Evolutionary conservation across 371 early-diverging fungal species (phyloP).

Genomic region (Syncephalis plumigaleata): DNA sequence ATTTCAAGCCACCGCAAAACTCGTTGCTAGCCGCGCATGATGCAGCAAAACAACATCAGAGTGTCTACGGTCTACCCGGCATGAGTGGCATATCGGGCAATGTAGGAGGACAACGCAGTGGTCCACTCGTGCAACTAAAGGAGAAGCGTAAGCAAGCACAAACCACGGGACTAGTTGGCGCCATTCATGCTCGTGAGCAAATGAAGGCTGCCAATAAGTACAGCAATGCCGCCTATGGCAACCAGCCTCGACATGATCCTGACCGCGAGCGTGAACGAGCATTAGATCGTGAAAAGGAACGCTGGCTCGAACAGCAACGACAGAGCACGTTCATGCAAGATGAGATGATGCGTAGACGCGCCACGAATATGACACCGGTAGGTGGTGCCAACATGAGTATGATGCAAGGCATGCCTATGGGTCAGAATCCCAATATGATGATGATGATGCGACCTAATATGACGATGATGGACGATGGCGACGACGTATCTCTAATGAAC

Average conservation of each 20-base stretch:
- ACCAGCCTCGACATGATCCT: not conserved
- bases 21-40: constrained; percentile 1
- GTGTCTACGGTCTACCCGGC: no score
- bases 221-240: constrained; percentile 3
- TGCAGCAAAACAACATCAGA: not conserved
- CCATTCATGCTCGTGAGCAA: constrained; percentile 10
- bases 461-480: no score
- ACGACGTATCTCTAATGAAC: no score
- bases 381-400: no score
- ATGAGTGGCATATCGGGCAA: no score
- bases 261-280: constrained; percentile 6
- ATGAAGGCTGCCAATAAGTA: constrained; percentile 4
- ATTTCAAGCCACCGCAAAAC: no score
- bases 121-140: constrained; percentile 9
- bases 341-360: not conserved
- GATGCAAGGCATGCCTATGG: no score
- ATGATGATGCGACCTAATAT: no score
- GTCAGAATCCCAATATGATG: no score
- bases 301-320: constrained; percentile 9
- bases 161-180: constrained; percentile 10
- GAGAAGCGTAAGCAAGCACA: constrained; percentile 6
- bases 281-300: constrained; percentile 9
- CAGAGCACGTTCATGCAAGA: not conserved
- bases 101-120: not conserved
- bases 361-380: no score